phyloP scores from a whole-genome alignment of 805 yeast species.

The Saturnispora kantuleensis region DNA sequence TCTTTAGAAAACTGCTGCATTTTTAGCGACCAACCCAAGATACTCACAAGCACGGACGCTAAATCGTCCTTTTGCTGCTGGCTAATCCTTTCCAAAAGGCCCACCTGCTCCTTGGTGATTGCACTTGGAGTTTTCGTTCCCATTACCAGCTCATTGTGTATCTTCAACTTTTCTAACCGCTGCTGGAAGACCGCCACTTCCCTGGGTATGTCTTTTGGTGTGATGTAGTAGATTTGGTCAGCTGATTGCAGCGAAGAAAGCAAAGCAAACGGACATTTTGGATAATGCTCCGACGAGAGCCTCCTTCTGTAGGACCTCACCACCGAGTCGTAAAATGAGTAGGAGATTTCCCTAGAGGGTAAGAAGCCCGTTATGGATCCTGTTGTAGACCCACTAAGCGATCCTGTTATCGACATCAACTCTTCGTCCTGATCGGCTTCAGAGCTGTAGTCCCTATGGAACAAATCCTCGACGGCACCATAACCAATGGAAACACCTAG shows the following conservation, averaged over 20 bases:
- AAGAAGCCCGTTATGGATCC: too few relatives aligned
- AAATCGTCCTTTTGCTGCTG: not conserved
- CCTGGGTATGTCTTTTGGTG: slow-evolving; percentile 20
- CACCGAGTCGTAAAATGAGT: slow-evolving; percentile 15
- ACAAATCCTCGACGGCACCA: slow-evolving; percentile 6
- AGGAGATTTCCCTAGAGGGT: not conserved
- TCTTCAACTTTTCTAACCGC: slow-evolving; percentile 12
- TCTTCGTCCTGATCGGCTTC: slow-evolving; percentile 18
- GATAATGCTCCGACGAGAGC: slow-evolving; percentile 22
- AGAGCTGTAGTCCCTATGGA: not conserved
- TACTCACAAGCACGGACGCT: slow-evolving; percentile 9
- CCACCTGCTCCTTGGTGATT: too few relatives aligned
- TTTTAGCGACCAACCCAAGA: slow-evolving; percentile 31
- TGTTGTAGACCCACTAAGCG: too few relatives aligned
- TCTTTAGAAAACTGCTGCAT: slow-evolving; percentile 20
- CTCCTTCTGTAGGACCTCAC: slow-evolving; percentile 20
- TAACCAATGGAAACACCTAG: slow-evolving; percentile 5
- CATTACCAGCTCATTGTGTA: slow-evolving; percentile 11
- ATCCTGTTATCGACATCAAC: not conserved
- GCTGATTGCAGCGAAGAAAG: slow-evolving; percentile 12
- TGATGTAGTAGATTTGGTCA: slow-evolving; percentile 19
- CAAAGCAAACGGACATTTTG: slow-evolving; percentile 17
- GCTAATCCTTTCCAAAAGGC: too few relatives aligned
- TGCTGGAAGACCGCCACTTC: slow-evolving; percentile 15
- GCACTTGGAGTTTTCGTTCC: slow-evolving; percentile 8